Conservation (phyloP, 768 basidiomycete genomes). For the Boletus sp. region DNA sequence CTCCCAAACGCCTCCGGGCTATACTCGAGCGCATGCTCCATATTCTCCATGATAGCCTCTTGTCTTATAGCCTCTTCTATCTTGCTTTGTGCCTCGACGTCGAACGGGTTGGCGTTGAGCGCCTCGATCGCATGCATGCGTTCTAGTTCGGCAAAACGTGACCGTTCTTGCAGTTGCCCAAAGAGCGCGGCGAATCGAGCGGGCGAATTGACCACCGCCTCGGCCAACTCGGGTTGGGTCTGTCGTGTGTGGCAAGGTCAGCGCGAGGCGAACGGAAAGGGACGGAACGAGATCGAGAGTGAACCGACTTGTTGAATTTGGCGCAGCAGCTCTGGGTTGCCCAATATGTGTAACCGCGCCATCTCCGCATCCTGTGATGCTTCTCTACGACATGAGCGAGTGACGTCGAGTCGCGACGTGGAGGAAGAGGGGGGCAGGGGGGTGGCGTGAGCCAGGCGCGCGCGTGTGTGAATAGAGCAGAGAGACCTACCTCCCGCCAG, state of each 20-base stretch:
- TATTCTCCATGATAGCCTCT: slow-evolving; percentile 86
- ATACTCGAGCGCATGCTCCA: slow-evolving; percentile 92
- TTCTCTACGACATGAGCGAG: slow-evolving; percentile 39
- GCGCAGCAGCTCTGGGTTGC: slow-evolving; percentile 77
- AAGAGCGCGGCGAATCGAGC: slow-evolving; percentile 74
- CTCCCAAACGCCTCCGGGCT: slow-evolving; percentile 91
- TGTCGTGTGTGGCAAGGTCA: slow-evolving; percentile 26
- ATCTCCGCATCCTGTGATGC: slow-evolving; percentile 84
- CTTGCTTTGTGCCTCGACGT: slow-evolving; percentile 86
- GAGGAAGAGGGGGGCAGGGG: too few species aligned
- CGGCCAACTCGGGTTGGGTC: slow-evolving; percentile 80
- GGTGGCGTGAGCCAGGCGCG: neutral
- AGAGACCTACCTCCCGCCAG: slow-evolving; percentile 40
- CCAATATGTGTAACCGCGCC: slow-evolving; percentile 85
- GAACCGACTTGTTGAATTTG: slow-evolving; percentile 60
- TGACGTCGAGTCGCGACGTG: neutral
- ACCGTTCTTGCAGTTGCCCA: slow-evolving; percentile 56
- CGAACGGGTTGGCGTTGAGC: slow-evolving; percentile 86
- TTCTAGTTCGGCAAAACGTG: slow-evolving; percentile 50
- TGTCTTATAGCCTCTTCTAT: slow-evolving; percentile 94
- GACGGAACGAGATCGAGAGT: too few species aligned
- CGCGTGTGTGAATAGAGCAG: neutral
- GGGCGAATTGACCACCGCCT: slow-evolving; percentile 67
- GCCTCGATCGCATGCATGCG: slow-evolving; percentile 60
- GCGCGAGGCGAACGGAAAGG: neutral